Base-by-base conservation (phyloP, 2,329 filamentous ascomycete species). In the Aspergillus caelatus region DNA sequence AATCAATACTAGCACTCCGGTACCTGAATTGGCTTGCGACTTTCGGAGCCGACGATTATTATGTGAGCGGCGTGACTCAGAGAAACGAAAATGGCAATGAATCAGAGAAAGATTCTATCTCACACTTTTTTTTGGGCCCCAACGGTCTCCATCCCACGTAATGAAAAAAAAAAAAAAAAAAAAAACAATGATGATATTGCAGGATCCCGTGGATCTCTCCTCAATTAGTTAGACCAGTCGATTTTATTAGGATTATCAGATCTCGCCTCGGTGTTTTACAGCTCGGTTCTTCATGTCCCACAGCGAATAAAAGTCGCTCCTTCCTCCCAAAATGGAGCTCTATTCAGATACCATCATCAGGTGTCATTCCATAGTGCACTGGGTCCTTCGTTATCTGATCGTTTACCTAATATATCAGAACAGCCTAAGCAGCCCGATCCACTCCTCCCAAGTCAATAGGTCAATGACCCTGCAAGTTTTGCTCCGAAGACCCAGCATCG, bases 381-480 rank as follows among this genome's bases (percentile, higher is more conserved):
- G 62, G 58, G 56, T 34, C 65, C 34, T 50, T 60, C 50, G 62
- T 70, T 70, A 70, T 70, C 68, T 67, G 68, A 70, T 70, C 68
- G 53, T 64, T 65, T 65, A 61, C 62, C 62, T 65, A 64, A 68
- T 67, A 50, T 36, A 50, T 41, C 41, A 39, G n/a, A 52, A n/a
- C 12, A 12, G 26, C 32, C 32, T 36, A 34, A 46, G 41, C 23
- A 21, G 30, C 16, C 32, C 26, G 52, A 55, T 55, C 52, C 52
- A 55, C 52, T 55, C 21, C n/a, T 21, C n/a, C 14, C n/a, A 23
- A 39, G 23, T 26, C 52, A 23, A 54, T 36, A 55, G 52, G 52
- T 55, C 52, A 39, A 55, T 55, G 11, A 26, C 12, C 32, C 32
- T 39, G 32, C 52, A 23, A 36, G 52, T 23, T 55, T 54, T 16